These are phyloP conservation scores for Mikania micrantha DNA, from an alignment of 129 eudicot genomes.

Conservation along the genomic window DNA sequence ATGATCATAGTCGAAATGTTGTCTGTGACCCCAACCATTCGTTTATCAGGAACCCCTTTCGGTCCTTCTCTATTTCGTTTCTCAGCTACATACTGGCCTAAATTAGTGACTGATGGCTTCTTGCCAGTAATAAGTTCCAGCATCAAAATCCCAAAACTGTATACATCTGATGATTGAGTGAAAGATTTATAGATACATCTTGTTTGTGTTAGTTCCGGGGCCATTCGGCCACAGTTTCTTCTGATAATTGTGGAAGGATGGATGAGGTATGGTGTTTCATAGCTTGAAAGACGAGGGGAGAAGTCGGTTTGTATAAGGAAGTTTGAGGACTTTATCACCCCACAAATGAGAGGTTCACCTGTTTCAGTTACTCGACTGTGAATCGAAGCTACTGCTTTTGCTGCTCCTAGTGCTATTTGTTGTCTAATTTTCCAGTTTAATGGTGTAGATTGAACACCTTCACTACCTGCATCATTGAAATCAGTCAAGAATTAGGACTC, in stretches of 20 bases:
- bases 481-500: background rate
- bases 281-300: slow-evolving; percentile 42
- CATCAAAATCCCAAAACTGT: slow-evolving; percentile 41
- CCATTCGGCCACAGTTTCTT: slow-evolving; percentile 43
- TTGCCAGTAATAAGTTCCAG: slow-evolving; percentile 44
- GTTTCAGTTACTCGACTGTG: slow-evolving; percentile 33
- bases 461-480: slow-evolving; percentile 30
- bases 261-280: slow-evolving; percentile 39
- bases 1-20: slow-evolving; percentile 18
- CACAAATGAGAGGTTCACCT: slow-evolving; percentile 36
- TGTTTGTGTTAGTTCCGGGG: slow-evolving; percentile 43
- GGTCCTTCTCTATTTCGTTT: slow-evolving; percentile 33
- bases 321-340: slow-evolving; percentile 47
- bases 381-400: slow-evolving; percentile 40
- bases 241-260: slow-evolving; percentile 34
- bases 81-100: slow-evolving; percentile 39
- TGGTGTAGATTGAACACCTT: slow-evolving; percentile 44
- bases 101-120: slow-evolving; percentile 42
- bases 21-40: slow-evolving; percentile 29
- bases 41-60: slow-evolving; percentile 32
- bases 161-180: slow-evolving; percentile 34
- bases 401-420: slow-evolving; percentile 33
- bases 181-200: slow-evolving; percentile 24
- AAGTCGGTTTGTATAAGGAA: slow-evolving; percentile 29
- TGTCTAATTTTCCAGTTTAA: slow-evolving; percentile 39